Evolutionary conservation across 2,329 filamentous ascomycete species (phyloP).

Genomic region (Neurospora sp.): DNA sequence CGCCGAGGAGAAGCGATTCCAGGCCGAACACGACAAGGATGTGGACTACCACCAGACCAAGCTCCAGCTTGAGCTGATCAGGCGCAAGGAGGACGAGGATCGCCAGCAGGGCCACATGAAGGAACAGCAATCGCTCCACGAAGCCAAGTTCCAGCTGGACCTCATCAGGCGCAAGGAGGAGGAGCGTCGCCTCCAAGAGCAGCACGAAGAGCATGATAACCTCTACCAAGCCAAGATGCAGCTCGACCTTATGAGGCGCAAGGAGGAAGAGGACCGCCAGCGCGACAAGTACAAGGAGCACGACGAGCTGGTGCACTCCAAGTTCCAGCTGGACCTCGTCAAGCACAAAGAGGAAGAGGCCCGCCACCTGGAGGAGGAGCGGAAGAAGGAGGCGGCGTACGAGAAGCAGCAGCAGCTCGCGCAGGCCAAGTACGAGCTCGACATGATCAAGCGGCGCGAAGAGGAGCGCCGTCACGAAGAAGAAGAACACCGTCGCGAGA

Average conservation of each 20-base stretch:
- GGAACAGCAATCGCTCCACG: slow-evolving; percentile 25
- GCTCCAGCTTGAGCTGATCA: slow-evolving; percentile 6
- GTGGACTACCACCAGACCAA: neutral
- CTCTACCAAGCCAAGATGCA: slow-evolving; percentile 7
- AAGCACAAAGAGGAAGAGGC: slow-evolving; percentile 1
- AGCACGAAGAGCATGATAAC: slow-evolving; percentile 17
- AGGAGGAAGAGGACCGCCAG: slow-evolving; percentile 8
- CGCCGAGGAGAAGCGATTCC: neutral
- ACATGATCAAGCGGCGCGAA: slow-evolving; percentile 9
- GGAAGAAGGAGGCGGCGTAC: neutral
- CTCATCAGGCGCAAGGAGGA: slow-evolving; percentile 31
- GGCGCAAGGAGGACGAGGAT: slow-evolving; percentile 1
- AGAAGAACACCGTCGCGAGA: slow-evolving; percentile 25
- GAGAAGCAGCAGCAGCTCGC: slow-evolving; percentile 6
- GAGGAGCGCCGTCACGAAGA: slow-evolving; percentile 12
- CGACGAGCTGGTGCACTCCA: slow-evolving; percentile 8
- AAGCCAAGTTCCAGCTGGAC: slow-evolving; percentile 37
- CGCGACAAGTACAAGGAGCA: slow-evolving; percentile 10
- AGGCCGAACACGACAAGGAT: neutral
- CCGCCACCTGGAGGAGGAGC: neutral
- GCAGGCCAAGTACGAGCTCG: slow-evolving; percentile 26
- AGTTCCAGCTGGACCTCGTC: slow-evolving; percentile 8
- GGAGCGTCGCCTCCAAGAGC: slow-evolving; percentile 1
- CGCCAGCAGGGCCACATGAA: neutral
- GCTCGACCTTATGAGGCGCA: neutral